phyloP scores from a whole-genome alignment of 352 stramenopile species.

The Phytophthora europaea region DNA sequence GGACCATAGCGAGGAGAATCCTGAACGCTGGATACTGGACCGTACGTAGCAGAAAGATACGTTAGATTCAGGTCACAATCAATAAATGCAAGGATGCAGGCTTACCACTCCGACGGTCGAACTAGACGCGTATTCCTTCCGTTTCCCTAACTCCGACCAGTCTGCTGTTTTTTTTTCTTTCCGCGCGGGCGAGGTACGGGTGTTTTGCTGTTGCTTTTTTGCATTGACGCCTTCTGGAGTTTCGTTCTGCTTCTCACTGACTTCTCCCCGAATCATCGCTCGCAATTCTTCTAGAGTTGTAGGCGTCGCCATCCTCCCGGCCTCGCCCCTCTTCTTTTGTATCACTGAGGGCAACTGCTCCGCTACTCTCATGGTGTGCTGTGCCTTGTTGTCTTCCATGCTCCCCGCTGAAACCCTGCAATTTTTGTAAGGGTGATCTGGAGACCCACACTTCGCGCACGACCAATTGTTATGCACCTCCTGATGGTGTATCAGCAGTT shows the following conservation, averaged over 20 bases:
- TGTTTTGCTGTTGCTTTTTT: no score
- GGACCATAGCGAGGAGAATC: neutral
- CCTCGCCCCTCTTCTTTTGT: neutral
- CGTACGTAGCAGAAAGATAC: neutral
- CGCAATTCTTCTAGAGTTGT: no score
- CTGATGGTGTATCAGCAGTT: neutral
- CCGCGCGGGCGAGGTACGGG: no score
- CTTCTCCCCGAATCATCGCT: no score
- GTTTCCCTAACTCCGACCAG: neutral
- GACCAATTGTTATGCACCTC: constrained; percentile 1
- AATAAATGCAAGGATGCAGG: neutral
- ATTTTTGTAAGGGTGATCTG: constrained; percentile 1
- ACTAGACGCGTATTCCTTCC: neutral
- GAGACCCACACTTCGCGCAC: neutral
- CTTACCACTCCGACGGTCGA: neutral
- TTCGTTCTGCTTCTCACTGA: no score
- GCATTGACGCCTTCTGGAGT: no score
- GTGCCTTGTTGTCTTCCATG: neutral
- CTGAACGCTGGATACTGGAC: neutral
- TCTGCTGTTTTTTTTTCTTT: no score
- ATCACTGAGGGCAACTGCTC: neutral
- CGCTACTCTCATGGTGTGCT: no score
- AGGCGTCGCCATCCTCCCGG: no score
- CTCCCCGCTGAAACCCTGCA: neutral
- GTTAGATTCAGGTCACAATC: neutral